Evolutionary conservation across 2,329 filamentous ascomycete species (phyloP).

Genomic region (Penicillium janthinellum): DNA sequence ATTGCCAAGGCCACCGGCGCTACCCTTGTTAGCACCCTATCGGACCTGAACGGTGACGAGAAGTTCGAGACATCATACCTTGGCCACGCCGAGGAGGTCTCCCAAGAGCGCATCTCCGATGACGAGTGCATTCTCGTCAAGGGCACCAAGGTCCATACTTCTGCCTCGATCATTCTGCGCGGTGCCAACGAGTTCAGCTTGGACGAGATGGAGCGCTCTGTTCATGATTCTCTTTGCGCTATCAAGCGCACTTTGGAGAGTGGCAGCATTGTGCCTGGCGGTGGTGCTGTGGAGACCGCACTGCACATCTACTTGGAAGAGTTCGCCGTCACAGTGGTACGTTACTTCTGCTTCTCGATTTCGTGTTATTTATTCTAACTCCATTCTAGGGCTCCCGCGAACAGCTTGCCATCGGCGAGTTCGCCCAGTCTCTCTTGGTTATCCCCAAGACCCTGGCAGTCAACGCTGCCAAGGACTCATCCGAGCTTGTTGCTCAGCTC

Average conservation of each 20-base stretch:
- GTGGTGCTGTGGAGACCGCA: slow-evolving; percentile 96
- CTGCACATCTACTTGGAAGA: slow-evolving; percentile 99
- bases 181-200: slow-evolving; percentile 95
- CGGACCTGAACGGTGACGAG: slow-evolving; percentile 96
- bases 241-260: slow-evolving; percentile 97
- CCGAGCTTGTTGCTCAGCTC: slow-evolving; percentile 92
- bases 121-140: slow-evolving; percentile 98
- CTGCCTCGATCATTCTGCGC: slow-evolving; percentile 92
- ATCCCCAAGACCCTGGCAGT: slow-evolving; percentile 96
- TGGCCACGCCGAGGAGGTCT: slow-evolving; percentile 89
- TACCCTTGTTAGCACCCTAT: slow-evolving; percentile 87
- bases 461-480: slow-evolving; percentile 95
- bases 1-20: slow-evolving; percentile 96
- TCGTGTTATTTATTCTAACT: slow-evolving; percentile 9
- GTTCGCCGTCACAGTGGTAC: slow-evolving; percentile 90
- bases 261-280: slow-evolving; percentile 93
- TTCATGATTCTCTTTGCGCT: slow-evolving; percentile 94
- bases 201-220: slow-evolving; percentile 98
- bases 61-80: slow-evolving; percentile 89
- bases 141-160: slow-evolving; percentile 91
- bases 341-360: slow-evolving; percentile 32
- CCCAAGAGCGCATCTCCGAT: slow-evolving; percentile 98
- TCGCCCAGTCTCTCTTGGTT: slow-evolving; percentile 88
- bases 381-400: slow-evolving; percentile 73
- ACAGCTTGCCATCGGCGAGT: slow-evolving; percentile 96